Evolutionary conservation across 108 stramenopile species (phyloP).

Genomic region (Skeletonema grethae): DNA sequence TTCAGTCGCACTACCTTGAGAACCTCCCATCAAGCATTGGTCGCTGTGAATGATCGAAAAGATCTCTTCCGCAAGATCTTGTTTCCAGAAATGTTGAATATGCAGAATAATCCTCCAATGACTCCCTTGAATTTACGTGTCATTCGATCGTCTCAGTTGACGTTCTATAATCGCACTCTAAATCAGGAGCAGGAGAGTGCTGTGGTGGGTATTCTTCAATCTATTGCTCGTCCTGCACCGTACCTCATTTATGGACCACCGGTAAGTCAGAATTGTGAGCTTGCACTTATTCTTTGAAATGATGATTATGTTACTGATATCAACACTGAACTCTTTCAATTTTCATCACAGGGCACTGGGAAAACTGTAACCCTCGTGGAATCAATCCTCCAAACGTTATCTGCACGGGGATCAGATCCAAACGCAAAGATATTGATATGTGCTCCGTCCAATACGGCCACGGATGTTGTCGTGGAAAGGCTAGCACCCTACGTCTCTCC

Average conservation of each 20-base stretch:
- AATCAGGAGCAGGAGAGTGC: slow-evolving; percentile 62
- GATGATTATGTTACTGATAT: too few relatives aligned
- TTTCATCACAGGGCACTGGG: slow-evolving; percentile 14
- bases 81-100: background rate
- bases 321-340: background rate
- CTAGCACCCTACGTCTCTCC: slow-evolving; percentile 34
- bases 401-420: slow-evolving; percentile 20
- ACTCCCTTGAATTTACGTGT: slow-evolving; percentile 11
- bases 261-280: slow-evolving; percentile 9
- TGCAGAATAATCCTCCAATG: background rate
- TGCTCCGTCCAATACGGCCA: slow-evolving; percentile 68
- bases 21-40: slow-evolving; percentile 48
- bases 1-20: slow-evolving; percentile 56
- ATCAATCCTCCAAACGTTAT: slow-evolving; percentile 52
- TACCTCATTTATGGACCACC: slow-evolving; percentile 74
- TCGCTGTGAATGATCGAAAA: background rate
- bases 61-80: slow-evolving; percentile 5
- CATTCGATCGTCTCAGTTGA: slow-evolving; percentile 14
- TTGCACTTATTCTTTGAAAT: too few relatives aligned
- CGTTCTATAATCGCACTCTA: slow-evolving; percentile 45
- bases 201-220: slow-evolving; percentile 38
- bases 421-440: slow-evolving; percentile 53
- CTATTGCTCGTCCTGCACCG: slow-evolving; percentile 48
- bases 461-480: slow-evolving; percentile 62
- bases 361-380: slow-evolving; percentile 73